These are phyloP conservation scores for Hericium erinaceus DNA, from an alignment of 768 basidiomycete species.

Conservation along the genomic window DNA sequence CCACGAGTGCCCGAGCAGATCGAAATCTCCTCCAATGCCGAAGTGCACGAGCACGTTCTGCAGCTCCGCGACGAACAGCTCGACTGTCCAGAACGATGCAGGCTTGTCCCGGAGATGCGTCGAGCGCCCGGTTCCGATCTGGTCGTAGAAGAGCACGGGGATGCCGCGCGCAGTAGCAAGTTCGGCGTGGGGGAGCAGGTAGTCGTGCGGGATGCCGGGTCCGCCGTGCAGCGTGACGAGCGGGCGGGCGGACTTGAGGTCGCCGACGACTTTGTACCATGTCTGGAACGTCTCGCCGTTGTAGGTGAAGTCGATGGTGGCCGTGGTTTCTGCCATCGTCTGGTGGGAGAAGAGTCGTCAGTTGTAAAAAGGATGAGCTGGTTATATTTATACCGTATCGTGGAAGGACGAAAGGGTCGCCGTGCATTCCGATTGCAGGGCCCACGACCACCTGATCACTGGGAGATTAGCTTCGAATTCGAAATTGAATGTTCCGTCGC, in stretches of 20 bases:
- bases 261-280: slow-evolving; percentile 39
- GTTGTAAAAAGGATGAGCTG: too few relatives aligned
- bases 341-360: too few relatives aligned
- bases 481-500: too few relatives aligned
- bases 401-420: too few relatives aligned
- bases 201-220: slow-evolving; percentile 37
- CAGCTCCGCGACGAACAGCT: slow-evolving; percentile 47
- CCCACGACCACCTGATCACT: too few relatives aligned
- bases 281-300: slow-evolving; percentile 25
- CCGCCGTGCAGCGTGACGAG: slow-evolving; percentile 47
- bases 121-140: slow-evolving; percentile 44
- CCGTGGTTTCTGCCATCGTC: background rate
- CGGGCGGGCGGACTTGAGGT: slow-evolving; percentile 31
- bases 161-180: slow-evolving; percentile 27
- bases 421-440: too few relatives aligned
- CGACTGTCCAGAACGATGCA: slow-evolving; percentile 33
- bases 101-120: slow-evolving; percentile 33
- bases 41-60: slow-evolving; percentile 36
- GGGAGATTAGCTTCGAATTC: too few relatives aligned
- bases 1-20: slow-evolving; percentile 49
- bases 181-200: slow-evolving; percentile 30
- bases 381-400: too few relatives aligned
- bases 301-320: background rate
- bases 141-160: slow-evolving; percentile 45
- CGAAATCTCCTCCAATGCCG: slow-evolving; percentile 29